These are phyloP conservation scores for Cornus florida DNA, from an alignment of 148 eudicot genomes.

Conservation along the genomic window DNA sequence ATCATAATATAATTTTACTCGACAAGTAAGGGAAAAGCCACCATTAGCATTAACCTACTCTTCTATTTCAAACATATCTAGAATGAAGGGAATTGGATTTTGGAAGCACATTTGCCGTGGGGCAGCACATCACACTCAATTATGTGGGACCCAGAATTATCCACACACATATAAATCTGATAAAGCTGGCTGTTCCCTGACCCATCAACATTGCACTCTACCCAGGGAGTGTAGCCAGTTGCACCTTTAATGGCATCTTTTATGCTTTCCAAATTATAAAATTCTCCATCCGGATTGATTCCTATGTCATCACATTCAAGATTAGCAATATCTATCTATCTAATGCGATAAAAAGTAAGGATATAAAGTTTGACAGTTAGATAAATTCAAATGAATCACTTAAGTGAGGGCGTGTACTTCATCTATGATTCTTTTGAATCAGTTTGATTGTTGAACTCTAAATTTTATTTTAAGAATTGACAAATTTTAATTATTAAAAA, in stretches of 20 bases:
- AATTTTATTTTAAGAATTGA: too few relatives aligned
- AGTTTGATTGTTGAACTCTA: too few relatives aligned
- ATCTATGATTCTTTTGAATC: too few relatives aligned
- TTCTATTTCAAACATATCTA: slow-evolving; percentile 8
- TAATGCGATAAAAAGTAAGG: too few relatives aligned
- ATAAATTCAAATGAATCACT: too few relatives aligned
- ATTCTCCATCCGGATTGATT: slow-evolving; percentile 44
- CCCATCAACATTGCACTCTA: slow-evolving; percentile 54
- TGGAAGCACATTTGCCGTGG: slow-evolving; percentile 42
- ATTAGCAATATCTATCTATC: too few relatives aligned
- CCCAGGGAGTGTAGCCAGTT: slow-evolving; percentile 37
- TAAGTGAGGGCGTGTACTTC: too few relatives aligned
- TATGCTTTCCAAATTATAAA: slow-evolving; percentile 35
- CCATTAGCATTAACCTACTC: too few relatives aligned
- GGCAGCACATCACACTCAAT: slow-evolving; percentile 57
- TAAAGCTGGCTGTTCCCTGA: slow-evolving; percentile 48
- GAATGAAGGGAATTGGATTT: slow-evolving; percentile 44
- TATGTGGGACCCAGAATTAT: slow-evolving; percentile 28
- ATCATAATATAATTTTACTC: too few relatives aligned
- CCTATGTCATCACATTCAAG: slow-evolving; percentile 26
- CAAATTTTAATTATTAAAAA: too few relatives aligned
- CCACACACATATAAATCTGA: slow-evolving; percentile 59
- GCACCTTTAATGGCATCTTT: slow-evolving; percentile 40
- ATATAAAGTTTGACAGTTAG: too few relatives aligned
- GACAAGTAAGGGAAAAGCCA: too few relatives aligned